Conservation (phyloP, 495 filamentous ascomycete species). For the Annulohypoxylon maeteangense region DNA sequence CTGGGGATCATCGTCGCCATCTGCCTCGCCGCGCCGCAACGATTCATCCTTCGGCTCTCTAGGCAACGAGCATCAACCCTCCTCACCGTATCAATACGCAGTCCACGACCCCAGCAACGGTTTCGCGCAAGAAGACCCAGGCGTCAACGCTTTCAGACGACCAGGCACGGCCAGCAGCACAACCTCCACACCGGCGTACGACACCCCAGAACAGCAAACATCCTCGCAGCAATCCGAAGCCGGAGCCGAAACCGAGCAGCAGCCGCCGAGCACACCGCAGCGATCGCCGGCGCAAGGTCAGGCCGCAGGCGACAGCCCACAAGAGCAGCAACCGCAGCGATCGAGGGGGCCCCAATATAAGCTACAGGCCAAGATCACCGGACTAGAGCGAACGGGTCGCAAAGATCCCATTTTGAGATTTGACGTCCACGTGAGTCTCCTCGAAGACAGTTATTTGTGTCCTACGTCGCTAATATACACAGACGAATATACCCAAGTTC, state of each 20-base stretch:
- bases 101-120: constrained; percentile 50
- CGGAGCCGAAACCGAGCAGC: constrained; percentile 52
- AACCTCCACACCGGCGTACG: constrained; percentile 42
- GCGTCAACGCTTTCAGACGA: constrained; percentile 52
- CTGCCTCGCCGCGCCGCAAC: constrained; percentile 71
- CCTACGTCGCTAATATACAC: constrained; percentile 26
- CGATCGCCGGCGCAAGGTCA: constrained; percentile 56
- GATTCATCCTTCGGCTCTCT: constrained; percentile 64
- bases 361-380: constrained; percentile 92
- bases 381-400: constrained; percentile 88
- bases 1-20: constrained; percentile 76
- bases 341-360: constrained; percentile 75
- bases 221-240: constrained; percentile 49
- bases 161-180: constrained; percentile 56
- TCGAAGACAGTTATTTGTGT: neutral
- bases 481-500: constrained; percentile 98
- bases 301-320: constrained; percentile 5
- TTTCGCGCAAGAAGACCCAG: constrained; percentile 52
- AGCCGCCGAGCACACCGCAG: constrained; percentile 54
- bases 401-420: constrained; percentile 96
- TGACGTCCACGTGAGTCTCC: constrained; percentile 86
- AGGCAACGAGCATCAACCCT: constrained; percentile 46
- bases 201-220: constrained; percentile 45
- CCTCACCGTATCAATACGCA: constrained; percentile 51
- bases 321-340: constrained; percentile 50